A percentile compares a stretch with the other conserved stretches of the same genome.
phyloP scores from a whole-genome alignment of 2,329 filamentous ascomycete genomes.

The Pyrenophora teres region DNA sequence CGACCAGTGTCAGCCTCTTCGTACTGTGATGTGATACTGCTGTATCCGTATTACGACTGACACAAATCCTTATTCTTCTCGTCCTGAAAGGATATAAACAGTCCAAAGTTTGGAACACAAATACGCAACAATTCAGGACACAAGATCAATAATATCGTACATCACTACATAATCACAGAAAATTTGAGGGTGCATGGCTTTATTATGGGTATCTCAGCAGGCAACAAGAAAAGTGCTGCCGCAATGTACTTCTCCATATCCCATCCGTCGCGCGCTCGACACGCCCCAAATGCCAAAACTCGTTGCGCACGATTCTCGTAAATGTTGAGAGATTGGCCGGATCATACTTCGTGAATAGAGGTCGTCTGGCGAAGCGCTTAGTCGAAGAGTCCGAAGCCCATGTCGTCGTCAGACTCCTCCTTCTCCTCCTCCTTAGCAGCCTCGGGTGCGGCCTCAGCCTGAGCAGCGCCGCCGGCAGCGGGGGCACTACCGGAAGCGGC shows the following conservation, averaged over 20 bases:
- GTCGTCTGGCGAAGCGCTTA: constrained; percentile 46
- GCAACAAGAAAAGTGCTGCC: constrained; percentile 25
- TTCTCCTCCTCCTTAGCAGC: constrained; percentile 75
- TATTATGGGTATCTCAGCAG: constrained; percentile 42
- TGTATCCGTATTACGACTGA: too few relatives aligned
- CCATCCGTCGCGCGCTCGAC: constrained; percentile 43
- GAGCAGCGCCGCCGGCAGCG: constrained; percentile 65
- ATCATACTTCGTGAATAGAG: constrained; percentile 36
- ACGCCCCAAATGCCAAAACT: constrained; percentile 40
- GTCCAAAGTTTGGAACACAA: neutral
- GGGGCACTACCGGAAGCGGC: constrained; percentile 67
- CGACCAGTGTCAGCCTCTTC: too few relatives aligned
- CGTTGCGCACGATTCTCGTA: constrained; percentile 42
- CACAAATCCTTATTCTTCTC: too few relatives aligned
- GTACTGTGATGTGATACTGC: too few relatives aligned
- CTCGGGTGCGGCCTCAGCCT: constrained; percentile 54
- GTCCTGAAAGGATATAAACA: too few relatives aligned
- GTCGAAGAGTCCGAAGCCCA: constrained; percentile 77
- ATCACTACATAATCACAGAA: neutral
- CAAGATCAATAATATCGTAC: neutral
- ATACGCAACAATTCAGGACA: neutral
- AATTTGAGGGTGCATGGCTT: constrained; percentile 42
- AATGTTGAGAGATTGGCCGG: constrained; percentile 33
- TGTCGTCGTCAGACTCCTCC: constrained; percentile 74
- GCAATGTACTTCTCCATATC: constrained; percentile 25